A percentile compares a stretch with the other conserved stretches of the same genome.
Conservation (phyloP, 257 asterid species). For the Solanum chilense region DNA sequence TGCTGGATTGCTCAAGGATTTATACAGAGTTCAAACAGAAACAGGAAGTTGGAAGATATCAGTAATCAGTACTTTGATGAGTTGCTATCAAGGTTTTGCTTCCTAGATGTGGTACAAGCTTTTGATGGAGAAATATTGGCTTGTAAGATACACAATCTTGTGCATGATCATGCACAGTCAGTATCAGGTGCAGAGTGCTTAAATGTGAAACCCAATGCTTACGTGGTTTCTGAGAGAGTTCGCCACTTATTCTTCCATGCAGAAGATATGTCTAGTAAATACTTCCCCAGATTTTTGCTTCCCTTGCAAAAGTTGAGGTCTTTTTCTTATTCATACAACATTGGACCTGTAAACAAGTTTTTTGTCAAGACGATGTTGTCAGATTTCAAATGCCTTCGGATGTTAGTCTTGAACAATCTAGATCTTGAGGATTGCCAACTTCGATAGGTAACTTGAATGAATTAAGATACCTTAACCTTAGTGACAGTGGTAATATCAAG, state of each 20-base stretch:
- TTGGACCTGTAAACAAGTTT: constrained; percentile 10
- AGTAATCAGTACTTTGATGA: constrained; percentile 41
- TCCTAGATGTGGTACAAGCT: constrained; percentile 38
- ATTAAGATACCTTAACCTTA: constrained; percentile 26
- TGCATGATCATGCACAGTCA: constrained; percentile 44
- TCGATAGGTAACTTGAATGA: constrained; percentile 27
- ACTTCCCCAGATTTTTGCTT: constrained; percentile 11
- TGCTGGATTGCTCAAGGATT: constrained; percentile 60
- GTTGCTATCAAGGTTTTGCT: constrained; percentile 39
- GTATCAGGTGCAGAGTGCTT: constrained; percentile 35
- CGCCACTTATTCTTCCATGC: constrained; percentile 22
- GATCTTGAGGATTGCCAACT: constrained; percentile 32
- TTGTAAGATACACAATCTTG: constrained; percentile 46
- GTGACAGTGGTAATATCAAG: constrained; percentile 19
- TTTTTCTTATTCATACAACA: constrained; percentile 18
- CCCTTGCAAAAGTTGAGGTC: constrained; percentile 23
- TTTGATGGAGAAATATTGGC: constrained; percentile 46
- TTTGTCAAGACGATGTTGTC: constrained; percentile 7
- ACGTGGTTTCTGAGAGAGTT: constrained; percentile 9
- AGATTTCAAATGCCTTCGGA: constrained; percentile 18
- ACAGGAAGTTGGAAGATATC: constrained; percentile 18
- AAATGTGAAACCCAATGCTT: constrained; percentile 11
- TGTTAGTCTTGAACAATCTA: constrained; percentile 20
- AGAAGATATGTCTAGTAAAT: constrained; percentile 11
- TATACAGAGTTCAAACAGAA: constrained; percentile 8